phyloP scores from a whole-genome alignment of 345 rosid species.

The thale cress (Arabidopsis thaliana) region DNA sequence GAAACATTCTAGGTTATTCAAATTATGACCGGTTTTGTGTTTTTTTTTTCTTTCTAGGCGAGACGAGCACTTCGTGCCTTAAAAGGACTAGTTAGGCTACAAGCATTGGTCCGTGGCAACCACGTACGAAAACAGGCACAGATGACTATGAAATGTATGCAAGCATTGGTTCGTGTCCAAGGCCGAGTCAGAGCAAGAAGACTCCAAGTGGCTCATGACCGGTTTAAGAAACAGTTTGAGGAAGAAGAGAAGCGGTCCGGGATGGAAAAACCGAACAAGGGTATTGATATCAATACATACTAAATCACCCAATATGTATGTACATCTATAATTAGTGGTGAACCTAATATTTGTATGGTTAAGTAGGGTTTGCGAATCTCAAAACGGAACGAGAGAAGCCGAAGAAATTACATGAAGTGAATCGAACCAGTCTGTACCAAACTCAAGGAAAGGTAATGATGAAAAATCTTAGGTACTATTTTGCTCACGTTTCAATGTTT shows the following conservation, averaged over 20 bases:
- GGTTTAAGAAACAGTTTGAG: constrained; percentile 45
- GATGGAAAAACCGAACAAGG: constrained; percentile 33
- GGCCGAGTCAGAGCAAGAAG: constrained; percentile 87
- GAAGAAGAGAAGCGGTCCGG: constrained; percentile 47
- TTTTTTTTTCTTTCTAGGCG: constrained; percentile 52
- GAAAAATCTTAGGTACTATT: background rate
- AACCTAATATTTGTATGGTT: background rate
- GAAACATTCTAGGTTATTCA: background rate
- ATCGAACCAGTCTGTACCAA: constrained; percentile 56
- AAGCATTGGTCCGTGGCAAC: constrained; percentile 92
- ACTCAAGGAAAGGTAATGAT: constrained; percentile 40
- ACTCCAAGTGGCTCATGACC: constrained; percentile 65
- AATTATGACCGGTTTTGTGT: background rate
- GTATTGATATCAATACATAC: constrained; percentile 4
- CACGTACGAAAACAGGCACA: constrained; percentile 96
- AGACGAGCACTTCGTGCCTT: constrained; percentile 90
- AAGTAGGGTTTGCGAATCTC: constrained; percentile 25
- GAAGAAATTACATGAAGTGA: constrained; percentile 43
- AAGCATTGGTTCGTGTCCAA: constrained; percentile 92
- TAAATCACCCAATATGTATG: background rate
- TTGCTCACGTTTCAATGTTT: background rate
- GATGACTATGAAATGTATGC: constrained; percentile 99
- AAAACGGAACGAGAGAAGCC: constrained; percentile 41
- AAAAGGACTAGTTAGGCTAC: constrained; percentile 92
- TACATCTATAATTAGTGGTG: background rate